A percentile compares a stretch with the other conserved stretches of the same genome.
Conservation (phyloP, 345 rosid species). For the Hevea brasiliensis region DNA sequence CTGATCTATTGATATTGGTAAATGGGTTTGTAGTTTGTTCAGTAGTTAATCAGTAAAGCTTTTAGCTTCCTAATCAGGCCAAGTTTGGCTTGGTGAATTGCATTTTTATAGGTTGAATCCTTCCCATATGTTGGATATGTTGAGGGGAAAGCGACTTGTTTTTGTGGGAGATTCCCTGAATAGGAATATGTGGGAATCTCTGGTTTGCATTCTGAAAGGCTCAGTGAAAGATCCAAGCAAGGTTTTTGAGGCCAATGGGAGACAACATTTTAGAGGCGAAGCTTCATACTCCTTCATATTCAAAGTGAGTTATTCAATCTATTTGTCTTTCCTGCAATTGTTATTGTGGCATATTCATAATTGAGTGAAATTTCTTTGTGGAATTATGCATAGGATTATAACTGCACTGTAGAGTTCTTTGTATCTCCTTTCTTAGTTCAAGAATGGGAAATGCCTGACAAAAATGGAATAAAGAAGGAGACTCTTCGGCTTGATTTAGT, state of each 20-base stretch:
- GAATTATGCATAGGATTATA: conserved; percentile 55
- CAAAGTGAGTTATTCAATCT: conserved; percentile 46
- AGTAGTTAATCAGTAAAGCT: too few relatives aligned
- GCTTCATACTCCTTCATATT: conserved; percentile 83
- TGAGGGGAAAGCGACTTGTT: conserved; percentile 81
- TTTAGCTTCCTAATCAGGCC: too few relatives aligned
- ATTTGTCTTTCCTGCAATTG: not conserved
- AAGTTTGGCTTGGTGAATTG: conserved; percentile 3
- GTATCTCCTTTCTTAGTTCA: conserved; percentile 92
- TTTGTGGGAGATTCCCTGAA: conserved; percentile 93
- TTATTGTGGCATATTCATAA: not conserved
- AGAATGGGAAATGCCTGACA: conserved; percentile 74
- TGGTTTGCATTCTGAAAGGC: conserved; percentile 76
- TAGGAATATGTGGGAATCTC: conserved; percentile 98
- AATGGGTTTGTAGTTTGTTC: not conserved
- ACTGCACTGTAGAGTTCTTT: conserved; percentile 74
- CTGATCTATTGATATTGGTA: not conserved
- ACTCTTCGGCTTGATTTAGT: conserved; percentile 88
- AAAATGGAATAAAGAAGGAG: conserved; percentile 64
- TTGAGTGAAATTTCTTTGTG: conserved; percentile 10
- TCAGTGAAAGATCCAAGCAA: conserved; percentile 60
- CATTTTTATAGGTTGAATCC: conserved; percentile 57
- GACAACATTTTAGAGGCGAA: conserved; percentile 72
- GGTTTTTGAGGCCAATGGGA: conserved; percentile 79
- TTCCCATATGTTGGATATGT: conserved; percentile 58